phyloP scores from a whole-genome alignment of 2,329 filamentous ascomycete species.

The Fusarium beomiforme region DNA sequence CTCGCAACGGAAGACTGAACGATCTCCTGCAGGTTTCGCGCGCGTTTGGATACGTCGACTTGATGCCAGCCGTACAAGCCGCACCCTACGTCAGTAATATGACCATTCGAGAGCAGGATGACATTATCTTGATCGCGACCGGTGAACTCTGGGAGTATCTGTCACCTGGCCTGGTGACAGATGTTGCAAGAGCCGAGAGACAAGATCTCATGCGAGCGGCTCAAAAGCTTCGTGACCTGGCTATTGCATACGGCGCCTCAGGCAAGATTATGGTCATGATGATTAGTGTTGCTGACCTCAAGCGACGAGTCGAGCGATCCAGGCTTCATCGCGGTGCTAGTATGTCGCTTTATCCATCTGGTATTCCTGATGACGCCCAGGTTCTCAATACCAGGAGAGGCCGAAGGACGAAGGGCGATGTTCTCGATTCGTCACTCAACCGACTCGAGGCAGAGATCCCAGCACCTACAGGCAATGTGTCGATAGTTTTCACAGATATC shows the following conservation, averaged over 20 bases:
- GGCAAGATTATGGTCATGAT: constrained; percentile 99
- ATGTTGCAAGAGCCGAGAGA: constrained; percentile 87
- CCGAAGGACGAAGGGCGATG: constrained; percentile 70
- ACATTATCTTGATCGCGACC: constrained; percentile 92
- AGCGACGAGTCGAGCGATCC: constrained; percentile 81
- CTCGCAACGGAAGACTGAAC: constrained; percentile 91
- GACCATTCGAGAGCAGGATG: constrained; percentile 85
- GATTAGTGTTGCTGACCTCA: constrained; percentile 89
- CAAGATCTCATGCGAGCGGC: constrained; percentile 93
- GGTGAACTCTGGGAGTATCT: constrained; percentile 96
- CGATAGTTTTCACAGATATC: constrained; percentile 98
- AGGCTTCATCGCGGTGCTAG: constrained; percentile 79
- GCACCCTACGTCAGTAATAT: constrained; percentile 84
- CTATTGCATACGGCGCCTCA: constrained; percentile 93
- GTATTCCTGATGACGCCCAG: constrained; percentile 76
- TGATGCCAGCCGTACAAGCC: constrained; percentile 93
- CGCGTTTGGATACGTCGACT: constrained; percentile 92
- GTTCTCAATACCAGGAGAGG: constrained; percentile 70
- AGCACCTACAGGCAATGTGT: constrained; percentile 88
- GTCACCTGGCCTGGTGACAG: constrained; percentile 87
- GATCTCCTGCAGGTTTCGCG: constrained; percentile 91
- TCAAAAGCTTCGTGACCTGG: constrained; percentile 92
- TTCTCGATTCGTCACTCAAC: constrained; percentile 87
- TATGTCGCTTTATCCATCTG: constrained; percentile 84
- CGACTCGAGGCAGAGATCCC: constrained; percentile 91